Evolutionary conservation across 1,139 yeast species (phyloP), one percentile per base, ranked within the genome.

Genomic region (Scheffersomyces illinoinensis): DNA sequence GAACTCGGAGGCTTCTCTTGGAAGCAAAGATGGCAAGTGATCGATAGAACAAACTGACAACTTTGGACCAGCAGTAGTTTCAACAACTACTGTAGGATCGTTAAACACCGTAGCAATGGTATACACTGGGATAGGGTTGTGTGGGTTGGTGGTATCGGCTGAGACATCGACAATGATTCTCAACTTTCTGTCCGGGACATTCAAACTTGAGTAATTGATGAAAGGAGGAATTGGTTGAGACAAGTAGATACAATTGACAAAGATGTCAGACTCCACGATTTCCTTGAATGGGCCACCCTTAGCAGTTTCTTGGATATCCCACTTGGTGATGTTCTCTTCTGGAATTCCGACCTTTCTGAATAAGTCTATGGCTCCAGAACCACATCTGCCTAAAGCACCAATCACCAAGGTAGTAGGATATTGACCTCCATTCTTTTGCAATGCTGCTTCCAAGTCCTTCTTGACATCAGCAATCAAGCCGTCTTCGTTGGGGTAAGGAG

Each of bases 331-430:
- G 75, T 91, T 89, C 59, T 81, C 85, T 53, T 91, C 97, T 58
- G 98, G 97, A 60, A 95, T 79, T 61, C 99, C 99, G 58, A 85
- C 89, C 79, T 90, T 90, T 66, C 82, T 84, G 77, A 92, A 85
- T 61, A 93, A 82, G 66, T 90, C 96, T 66, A 91, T 80, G 48
- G 99, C 98, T 72, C 99, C 99, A n/a, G 96, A 88, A 59, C 99
- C 99, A 78, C 99, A 95, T 82, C 99, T 90, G 63, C 99, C 99
- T 61, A 93, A 84, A 26, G 99, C 99, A 71, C 99, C 99, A 73
- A 95, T 95, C 58, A 95, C 89, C 68, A 95, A 83, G 55, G 90
- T 91, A 57, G 84, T 89, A 64, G 98, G 99, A 67, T 79, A 81
- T 71, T 79, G 83, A 56, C 90, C 90, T 57, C 88, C 89, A 56